phyloP scores from a whole-genome alignment of 495 filamentous ascomycete genomes.

The Penicillium paxilli region DNA sequence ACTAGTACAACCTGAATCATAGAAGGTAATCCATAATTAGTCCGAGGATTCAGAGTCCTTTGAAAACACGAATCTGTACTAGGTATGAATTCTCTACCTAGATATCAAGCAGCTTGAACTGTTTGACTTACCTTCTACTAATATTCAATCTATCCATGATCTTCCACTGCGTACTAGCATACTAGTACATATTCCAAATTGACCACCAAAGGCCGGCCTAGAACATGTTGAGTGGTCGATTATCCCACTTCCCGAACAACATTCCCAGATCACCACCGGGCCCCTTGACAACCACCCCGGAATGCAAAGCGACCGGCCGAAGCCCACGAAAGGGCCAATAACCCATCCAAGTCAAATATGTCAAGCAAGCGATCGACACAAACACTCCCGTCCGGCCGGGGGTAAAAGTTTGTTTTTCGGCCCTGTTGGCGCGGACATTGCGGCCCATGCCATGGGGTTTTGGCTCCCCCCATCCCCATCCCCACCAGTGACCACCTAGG shows the following conservation, averaged over 20 bases:
- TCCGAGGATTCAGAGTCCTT: no score
- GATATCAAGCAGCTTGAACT: no score
- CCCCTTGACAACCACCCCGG: constrained; percentile 26
- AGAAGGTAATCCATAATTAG: no score
- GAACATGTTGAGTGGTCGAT: constrained; percentile 1
- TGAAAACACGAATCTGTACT: no score
- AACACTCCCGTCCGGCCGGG: not conserved
- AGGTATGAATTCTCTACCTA: no score
- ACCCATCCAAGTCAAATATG: not conserved
- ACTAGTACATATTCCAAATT: no score
- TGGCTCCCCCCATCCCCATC: no score
- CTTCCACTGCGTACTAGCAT: no score
- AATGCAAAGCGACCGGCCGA: constrained; percentile 17
- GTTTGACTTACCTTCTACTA: no score
- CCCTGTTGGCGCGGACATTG: not conserved
- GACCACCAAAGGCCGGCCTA: no score
- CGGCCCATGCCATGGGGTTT: not conserved
- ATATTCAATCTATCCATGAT: no score
- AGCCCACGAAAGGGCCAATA: constrained; percentile 13
- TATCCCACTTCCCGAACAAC: not conserved
- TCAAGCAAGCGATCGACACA: not conserved
- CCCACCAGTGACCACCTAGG: not conserved
- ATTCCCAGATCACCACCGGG: constrained; percentile 19
- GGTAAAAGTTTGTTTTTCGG: not conserved
- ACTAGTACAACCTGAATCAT: no score